Evolutionary conservation across 2,329 filamentous ascomycete genomes (phyloP).

Genomic region (Aspergillus flavus): DNA sequence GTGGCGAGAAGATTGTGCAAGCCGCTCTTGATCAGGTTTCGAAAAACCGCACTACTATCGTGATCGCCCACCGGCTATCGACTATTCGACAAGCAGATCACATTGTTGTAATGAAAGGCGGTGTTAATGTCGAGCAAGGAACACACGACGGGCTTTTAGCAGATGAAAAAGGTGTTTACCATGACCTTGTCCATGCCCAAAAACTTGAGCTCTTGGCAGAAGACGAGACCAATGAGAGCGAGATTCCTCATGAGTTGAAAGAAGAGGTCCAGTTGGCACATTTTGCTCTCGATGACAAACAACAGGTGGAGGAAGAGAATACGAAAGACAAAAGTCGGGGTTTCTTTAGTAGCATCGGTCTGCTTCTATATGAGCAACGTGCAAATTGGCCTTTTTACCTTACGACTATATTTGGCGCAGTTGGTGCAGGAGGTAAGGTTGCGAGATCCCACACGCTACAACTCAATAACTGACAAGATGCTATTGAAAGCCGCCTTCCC

Average conservation of each 20-base stretch:
- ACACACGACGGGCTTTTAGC: conserved; percentile 72
- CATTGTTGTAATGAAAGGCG: conserved; percentile 75
- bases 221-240: conserved; percentile 8
- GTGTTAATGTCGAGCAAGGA: conserved; percentile 71
- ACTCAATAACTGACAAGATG: neutral
- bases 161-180: conserved; percentile 64
- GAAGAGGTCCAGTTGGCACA: conserved; percentile 2
- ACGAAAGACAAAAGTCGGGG: conserved; percentile 14
- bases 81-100: conserved; percentile 76
- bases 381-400: conserved; percentile 32
- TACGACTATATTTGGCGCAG: conserved; percentile 26
- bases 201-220: conserved; percentile 25
- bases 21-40: conserved; percentile 58
- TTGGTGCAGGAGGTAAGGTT: conserved; percentile 34
- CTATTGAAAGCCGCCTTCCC: conserved; percentile 30
- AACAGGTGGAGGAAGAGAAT: conserved; percentile 1
- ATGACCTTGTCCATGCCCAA: conserved; percentile 61
- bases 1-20: conserved; percentile 59
- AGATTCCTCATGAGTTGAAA: conserved; percentile 3
- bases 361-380: conserved; percentile 37
- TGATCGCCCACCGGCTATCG: conserved; percentile 74
- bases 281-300: neutral
- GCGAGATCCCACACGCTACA: neutral
- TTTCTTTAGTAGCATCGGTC: conserved; percentile 24
- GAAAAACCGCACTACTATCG: conserved; percentile 68